Evolutionary conservation across 352 stramenopile genomes (phyloP).

Genomic region (Globisporangium alternatum): DNA sequence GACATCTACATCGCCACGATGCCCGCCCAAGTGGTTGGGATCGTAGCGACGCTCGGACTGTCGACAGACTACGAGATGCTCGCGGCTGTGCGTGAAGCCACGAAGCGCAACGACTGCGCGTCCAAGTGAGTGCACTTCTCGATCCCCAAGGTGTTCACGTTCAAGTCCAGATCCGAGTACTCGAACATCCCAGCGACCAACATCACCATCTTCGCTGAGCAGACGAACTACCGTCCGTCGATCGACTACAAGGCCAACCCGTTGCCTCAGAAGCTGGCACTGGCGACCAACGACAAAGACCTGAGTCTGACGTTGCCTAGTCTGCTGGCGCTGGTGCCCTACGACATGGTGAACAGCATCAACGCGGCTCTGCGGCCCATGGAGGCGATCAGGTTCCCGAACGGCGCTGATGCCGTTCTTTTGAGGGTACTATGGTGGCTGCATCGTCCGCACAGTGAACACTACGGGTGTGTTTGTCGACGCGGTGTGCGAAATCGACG

Average conservation of each 20-base stretch:
- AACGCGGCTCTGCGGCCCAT: background rate
- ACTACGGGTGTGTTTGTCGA: background rate
- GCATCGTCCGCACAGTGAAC: background rate
- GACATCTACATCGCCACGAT: background rate
- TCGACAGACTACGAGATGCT: background rate
- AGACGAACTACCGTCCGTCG: too few relatives aligned
- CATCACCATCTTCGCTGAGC: too few relatives aligned
- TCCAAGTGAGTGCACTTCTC: too few relatives aligned
- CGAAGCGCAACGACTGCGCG: background rate
- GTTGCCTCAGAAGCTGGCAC: background rate
- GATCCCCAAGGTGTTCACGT: too few relatives aligned
- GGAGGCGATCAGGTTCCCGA: background rate
- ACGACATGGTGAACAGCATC: conserved; percentile 1
- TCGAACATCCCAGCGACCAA: too few relatives aligned
- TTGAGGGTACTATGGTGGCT: background rate
- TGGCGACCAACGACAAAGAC: background rate
- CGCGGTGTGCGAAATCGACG: background rate
- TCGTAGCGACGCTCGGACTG: background rate
- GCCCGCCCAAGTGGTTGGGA: background rate
- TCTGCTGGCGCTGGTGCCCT: background rate
- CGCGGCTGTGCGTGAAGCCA: background rate
- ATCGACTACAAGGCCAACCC: too few relatives aligned
- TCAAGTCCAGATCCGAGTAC: too few relatives aligned
- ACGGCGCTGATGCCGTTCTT: background rate
- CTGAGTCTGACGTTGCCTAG: background rate